A percentile compares a stretch with the other conserved stretches of the same genome.
Evolutionary conservation across 345 rosid genomes (phyloP).

Genomic region (Citrus sp.): DNA sequence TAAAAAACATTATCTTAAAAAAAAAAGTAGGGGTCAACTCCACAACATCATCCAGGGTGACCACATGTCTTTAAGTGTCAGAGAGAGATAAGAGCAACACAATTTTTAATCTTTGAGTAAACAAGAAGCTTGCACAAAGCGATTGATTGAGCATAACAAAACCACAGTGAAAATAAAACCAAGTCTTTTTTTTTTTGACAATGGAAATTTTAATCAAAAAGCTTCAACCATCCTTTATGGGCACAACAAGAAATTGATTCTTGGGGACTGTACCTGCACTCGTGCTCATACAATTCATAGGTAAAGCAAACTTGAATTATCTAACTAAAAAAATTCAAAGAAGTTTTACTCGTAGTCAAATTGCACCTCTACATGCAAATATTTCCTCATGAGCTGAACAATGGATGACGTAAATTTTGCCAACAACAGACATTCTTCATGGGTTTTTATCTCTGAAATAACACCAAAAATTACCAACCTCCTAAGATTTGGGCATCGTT

Average conservation of each 20-base stretch:
- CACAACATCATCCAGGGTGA: background rate
- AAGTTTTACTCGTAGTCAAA: conserved; percentile 53
- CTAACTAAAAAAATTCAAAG: conserved; percentile 8
- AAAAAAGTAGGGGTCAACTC: background rate
- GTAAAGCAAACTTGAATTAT: conserved; percentile 16
- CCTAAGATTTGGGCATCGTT: conserved; percentile 64
- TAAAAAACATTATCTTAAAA: background rate
- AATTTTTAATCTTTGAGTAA: background rate
- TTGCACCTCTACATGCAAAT: conserved; percentile 65
- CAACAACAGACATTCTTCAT: conserved; percentile 59
- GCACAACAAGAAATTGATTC: background rate
- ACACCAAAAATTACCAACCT: conserved; percentile 62
- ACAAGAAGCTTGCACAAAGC: background rate
- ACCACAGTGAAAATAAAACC: conserved; percentile 7
- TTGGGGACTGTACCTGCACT: conserved; percentile 12
- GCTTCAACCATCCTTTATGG: conserved; percentile 15
- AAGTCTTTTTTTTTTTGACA: background rate
- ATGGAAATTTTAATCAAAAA: background rate
- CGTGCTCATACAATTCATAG: conserved; percentile 13
- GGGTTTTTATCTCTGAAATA: conserved; percentile 67
- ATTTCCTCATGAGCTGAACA: conserved; percentile 76
- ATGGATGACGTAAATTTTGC: conserved; percentile 68
- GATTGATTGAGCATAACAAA: conserved; percentile 5
- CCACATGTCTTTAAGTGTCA: background rate
- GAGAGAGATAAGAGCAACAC: background rate